phyloP scores from a whole-genome alignment of 768 basidiomycete genomes.

The Naganishia onofrii region DNA sequence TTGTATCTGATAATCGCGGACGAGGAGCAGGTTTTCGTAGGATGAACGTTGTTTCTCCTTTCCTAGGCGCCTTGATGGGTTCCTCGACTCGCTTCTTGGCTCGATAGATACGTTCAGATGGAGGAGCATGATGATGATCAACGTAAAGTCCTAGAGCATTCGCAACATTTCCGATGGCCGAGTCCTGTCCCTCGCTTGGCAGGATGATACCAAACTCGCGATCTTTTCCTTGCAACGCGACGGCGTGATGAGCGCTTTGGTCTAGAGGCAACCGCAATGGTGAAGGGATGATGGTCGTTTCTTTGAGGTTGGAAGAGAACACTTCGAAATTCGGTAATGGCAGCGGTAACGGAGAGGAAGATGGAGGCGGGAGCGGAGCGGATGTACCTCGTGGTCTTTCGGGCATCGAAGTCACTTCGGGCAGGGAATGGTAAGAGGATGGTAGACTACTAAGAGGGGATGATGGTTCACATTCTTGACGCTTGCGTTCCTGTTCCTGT shows the following conservation, averaged over 20 bases:
- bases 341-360: too few species aligned
- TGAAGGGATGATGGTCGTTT: not conserved
- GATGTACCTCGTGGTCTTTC: not conserved
- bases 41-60: not conserved
- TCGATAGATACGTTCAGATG: too few species aligned
- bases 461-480: not conserved
- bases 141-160: not conserved
- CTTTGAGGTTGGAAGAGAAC: not conserved
- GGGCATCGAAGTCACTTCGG: not conserved
- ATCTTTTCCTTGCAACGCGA: not conserved
- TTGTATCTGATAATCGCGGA: not conserved
- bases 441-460: slow-evolving; percentile 7
- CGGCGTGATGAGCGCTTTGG: not conserved
- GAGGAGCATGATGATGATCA: not conserved
- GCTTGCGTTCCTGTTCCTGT: not conserved
- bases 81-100: not conserved
- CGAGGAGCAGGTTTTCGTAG: not conserved
- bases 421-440: not conserved
- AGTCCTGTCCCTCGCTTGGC: not conserved
- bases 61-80: not conserved
- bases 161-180: not conserved
- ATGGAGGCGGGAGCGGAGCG: not conserved
- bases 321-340: too few species aligned
- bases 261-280: not conserved
- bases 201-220: not conserved